Conservation (phyloP, 805 yeast genomes). For the Nakazawaea ishiwadae region DNA sequence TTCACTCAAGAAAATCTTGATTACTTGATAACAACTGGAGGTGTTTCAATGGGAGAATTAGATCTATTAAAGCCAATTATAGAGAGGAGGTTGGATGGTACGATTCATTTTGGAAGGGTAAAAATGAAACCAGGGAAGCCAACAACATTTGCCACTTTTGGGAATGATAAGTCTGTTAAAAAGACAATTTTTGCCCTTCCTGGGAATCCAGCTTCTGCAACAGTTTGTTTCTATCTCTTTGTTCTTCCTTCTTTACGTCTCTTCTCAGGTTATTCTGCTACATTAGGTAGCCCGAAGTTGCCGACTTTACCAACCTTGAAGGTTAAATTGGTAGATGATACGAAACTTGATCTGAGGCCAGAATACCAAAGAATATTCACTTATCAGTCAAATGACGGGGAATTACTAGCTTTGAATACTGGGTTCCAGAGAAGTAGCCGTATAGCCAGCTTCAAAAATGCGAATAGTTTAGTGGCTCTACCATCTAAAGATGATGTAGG, state of each 20-base stretch:
- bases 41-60: constrained; percentile 56
- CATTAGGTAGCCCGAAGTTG: constrained; percentile 11
- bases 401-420: constrained; percentile 35
- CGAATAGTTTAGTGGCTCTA: constrained; percentile 39
- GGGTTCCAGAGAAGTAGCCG: constrained; percentile 50
- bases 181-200: constrained; percentile 45
- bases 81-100: constrained; percentile 35
- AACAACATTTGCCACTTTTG: constrained; percentile 47
- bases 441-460: constrained; percentile 40
- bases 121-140: constrained; percentile 61
- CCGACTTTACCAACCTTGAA: constrained; percentile 28
- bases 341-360: constrained; percentile 42
- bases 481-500: constrained; percentile 28
- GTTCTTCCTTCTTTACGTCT: constrained; percentile 39
- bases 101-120: constrained; percentile 49
- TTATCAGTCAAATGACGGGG: constrained; percentile 19
- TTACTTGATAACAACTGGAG: constrained; percentile 47
- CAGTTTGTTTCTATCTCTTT: constrained; percentile 42
- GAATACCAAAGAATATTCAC: constrained; percentile 45
- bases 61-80: constrained; percentile 48
- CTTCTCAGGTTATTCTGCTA: constrained; percentile 27
- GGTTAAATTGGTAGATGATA: constrained; percentile 27
- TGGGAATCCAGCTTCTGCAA: constrained; percentile 54
- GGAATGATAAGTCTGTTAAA: constrained; percentile 13
- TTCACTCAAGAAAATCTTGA: constrained; percentile 28